These are phyloP conservation scores for Quercus wislizeni DNA, from an alignment of 306 rosid species.

Conservation along the genomic window DNA sequence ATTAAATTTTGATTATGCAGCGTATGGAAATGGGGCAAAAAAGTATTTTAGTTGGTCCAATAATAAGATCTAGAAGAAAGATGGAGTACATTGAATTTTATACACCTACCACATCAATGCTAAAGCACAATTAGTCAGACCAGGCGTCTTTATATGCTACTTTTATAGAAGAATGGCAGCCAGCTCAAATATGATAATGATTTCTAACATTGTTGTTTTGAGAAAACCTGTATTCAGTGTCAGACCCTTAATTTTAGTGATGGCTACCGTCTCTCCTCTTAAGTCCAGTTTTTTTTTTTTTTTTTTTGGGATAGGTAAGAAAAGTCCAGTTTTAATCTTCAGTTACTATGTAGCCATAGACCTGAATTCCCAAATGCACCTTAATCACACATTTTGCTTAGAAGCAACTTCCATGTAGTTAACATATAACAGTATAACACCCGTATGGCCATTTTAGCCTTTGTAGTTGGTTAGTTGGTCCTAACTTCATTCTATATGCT, in stretches of 20 bases:
- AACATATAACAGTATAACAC: neutral
- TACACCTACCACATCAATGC: no score
- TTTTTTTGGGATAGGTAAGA: no score
- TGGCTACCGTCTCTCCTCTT: neutral
- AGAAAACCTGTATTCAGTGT: neutral
- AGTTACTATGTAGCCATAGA: neutral
- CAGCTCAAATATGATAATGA: no score
- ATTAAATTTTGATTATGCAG: no score
- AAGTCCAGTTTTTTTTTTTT: neutral
- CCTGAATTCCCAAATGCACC: neutral
- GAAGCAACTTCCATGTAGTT: neutral
- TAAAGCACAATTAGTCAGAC: no score
- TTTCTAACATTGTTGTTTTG: neutral
- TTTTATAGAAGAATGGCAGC: no score
- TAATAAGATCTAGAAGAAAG: no score
- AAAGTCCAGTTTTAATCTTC: neutral
- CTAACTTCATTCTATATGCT: neutral
- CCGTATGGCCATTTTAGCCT: neutral
- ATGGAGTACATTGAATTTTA: no score
- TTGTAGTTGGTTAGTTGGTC: neutral
- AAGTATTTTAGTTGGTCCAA: no score
- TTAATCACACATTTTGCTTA: neutral
- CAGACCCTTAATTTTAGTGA: neutral
- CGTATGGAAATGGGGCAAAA: no score
- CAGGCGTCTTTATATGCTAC: no score